These are phyloP conservation scores for Rhinocladiella similis DNA, from an alignment of 2,329 filamentous ascomycete genomes.

Conservation along the genomic window DNA sequence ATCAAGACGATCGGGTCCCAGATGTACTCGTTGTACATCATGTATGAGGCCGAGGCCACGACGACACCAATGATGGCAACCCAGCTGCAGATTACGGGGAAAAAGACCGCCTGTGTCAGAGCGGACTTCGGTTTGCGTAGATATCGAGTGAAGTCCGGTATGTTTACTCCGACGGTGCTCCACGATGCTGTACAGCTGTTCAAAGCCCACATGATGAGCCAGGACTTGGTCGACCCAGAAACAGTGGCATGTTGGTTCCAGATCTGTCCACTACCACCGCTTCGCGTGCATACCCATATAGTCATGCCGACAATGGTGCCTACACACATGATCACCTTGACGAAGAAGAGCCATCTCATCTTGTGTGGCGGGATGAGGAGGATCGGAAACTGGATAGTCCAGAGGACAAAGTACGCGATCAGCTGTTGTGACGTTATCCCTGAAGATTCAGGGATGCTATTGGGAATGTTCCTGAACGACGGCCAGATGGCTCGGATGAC, in stretches of 20 bases:
- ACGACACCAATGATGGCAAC: slow-evolving; percentile 46
- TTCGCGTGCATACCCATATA: slow-evolving; percentile 35
- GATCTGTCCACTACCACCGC: slow-evolving; percentile 51
- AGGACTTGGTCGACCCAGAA: slow-evolving; percentile 52
- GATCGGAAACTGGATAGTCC: slow-evolving; percentile 56
- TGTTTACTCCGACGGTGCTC: slow-evolving; percentile 45
- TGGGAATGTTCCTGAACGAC: slow-evolving; percentile 51
- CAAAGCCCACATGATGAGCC: slow-evolving; percentile 32
- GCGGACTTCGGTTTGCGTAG: slow-evolving; percentile 36
- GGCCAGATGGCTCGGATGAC: slow-evolving; percentile 44
- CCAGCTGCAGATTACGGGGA: slow-evolving; percentile 50
- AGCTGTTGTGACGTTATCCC: slow-evolving; percentile 59
- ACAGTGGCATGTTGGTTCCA: slow-evolving; percentile 49
- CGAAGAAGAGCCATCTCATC: slow-evolving; percentile 55
- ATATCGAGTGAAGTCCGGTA: slow-evolving; percentile 54
- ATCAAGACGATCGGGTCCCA: slow-evolving; percentile 47
- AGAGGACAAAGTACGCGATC: slow-evolving; percentile 58
- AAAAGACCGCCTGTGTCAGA: slow-evolving; percentile 43
- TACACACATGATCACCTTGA: slow-evolving; percentile 42
- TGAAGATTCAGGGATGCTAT: slow-evolving; percentile 50
- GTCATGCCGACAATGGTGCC: slow-evolving; percentile 33
- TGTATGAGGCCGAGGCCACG: background rate
- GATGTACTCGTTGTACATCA: slow-evolving; percentile 3
- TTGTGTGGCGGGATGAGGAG: slow-evolving; percentile 57
- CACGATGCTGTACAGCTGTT: slow-evolving; percentile 32